Base-by-base conservation (phyloP, 1,284 basidiomycete species). In the Ustilago bromivora region DNA sequence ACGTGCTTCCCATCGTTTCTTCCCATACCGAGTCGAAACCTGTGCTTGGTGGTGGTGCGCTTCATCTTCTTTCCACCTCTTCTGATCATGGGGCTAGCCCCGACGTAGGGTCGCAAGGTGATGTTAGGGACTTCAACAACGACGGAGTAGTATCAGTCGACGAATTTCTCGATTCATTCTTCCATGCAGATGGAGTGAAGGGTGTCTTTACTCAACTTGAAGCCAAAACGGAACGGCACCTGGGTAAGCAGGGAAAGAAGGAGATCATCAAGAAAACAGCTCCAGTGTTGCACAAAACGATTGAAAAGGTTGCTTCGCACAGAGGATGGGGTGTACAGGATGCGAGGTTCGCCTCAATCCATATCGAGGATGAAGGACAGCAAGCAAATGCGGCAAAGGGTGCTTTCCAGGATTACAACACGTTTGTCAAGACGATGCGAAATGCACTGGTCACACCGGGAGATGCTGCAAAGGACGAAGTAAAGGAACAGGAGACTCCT, bases 261-360 rank as follows among this genome's bases (percentile, higher is more conserved):
- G 47, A 64, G 40, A 61, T 76, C 52, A 76, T 76, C 66, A 68
- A 72, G 28, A 19, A 69, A 15, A 49, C 63, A 0, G 60, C 74
- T 13, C 69, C 74, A 2, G 38, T 57, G 12, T 58, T 76, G 13
- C 69, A 76, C 65, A 71, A 69, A 54, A 68, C 68, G 5, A 76
- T 76, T 52, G 67, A 71, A 28, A 71, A 62, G 17, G 65, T 76
- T 3, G 65, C 73, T 11, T 52, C 57, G 12, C 57, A 65, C 35
- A 34, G 73, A 17, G 73, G 73, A 2, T 76, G 73, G 73, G 74
- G 70, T 1, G 41, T 76, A 0, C 69, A 76, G 35, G 74, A 76
- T 35, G 59, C 46, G 1, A 47, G 70, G 1, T 69, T 72, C 28
- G 57, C 69, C 8, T 61, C 57, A 38, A 40, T 64, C 28, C 61